Evolutionary conservation across 2,329 filamentous ascomycete genomes (phyloP).

Genomic region (Botryotinia convoluta): DNA sequence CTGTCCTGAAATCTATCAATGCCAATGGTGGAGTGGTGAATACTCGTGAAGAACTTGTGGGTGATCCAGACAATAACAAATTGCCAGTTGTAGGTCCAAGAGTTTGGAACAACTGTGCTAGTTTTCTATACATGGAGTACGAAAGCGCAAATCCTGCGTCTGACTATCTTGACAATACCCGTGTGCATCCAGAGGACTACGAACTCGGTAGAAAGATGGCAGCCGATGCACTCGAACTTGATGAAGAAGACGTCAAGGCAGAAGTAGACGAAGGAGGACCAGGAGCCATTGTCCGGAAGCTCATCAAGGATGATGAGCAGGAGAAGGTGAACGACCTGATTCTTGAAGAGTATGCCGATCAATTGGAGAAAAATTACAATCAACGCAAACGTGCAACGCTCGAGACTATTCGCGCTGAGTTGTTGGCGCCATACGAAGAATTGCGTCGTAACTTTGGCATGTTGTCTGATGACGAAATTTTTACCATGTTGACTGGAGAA

Average conservation of each 20-base stretch:
- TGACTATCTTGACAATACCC: conserved; percentile 93
- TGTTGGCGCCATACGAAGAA: conserved; percentile 92
- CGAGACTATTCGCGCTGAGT: conserved; percentile 91
- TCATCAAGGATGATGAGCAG: conserved; percentile 91
- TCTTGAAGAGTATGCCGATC: conserved; percentile 93
- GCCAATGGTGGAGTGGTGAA: conserved; percentile 83
- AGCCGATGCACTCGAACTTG: conserved; percentile 90
- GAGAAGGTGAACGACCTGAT: conserved; percentile 96
- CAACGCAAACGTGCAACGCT: conserved; percentile 93
- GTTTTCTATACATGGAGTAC: conserved; percentile 88
- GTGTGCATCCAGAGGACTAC: conserved; percentile 97
- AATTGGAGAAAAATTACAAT: conserved; percentile 88
- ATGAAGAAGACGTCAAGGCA: conserved; percentile 96
- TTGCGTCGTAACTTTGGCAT: conserved; percentile 75
- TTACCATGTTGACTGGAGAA: conserved; percentile 96
- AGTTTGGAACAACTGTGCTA: conserved; percentile 96
- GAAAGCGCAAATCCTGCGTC: conserved; percentile 78
- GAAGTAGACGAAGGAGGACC: conserved; percentile 88
- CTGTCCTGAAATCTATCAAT: conserved; percentile 85
- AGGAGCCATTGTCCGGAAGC: conserved; percentile 86
- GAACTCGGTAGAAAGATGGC: conserved; percentile 98
- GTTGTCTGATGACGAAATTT: conserved; percentile 74
- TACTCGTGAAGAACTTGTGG: conserved; percentile 82
- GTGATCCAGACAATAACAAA: conserved; percentile 77
- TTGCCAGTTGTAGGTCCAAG: conserved; percentile 79